A percentile compares a stretch with the other conserved stretches of the same genome.
These are phyloP conservation scores for Daedalea quercina DNA, from an alignment of 768 basidiomycete species.

Conservation along the genomic window DNA sequence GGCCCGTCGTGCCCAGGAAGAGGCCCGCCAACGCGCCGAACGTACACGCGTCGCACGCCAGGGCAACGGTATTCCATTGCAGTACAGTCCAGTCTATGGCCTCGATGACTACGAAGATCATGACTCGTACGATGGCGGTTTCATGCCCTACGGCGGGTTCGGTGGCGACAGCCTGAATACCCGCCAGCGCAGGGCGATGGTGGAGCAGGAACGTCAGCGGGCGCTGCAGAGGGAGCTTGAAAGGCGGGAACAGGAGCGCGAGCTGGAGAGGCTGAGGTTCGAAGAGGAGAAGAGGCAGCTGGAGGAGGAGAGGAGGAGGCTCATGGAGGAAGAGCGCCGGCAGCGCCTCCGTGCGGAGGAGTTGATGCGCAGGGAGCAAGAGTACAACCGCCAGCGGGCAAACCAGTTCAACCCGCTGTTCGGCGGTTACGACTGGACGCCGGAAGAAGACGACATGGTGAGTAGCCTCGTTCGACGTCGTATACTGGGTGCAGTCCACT, in stretches of 20 bases:
- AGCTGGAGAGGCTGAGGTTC: constrained; percentile 10
- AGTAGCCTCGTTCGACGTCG: not conserved
- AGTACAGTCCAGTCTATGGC: constrained; percentile 18
- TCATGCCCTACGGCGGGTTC: constrained; percentile 5
- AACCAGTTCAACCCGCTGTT: constrained; percentile 12
- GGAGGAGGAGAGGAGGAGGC: constrained; percentile 13
- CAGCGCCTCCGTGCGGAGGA: constrained; percentile 15
- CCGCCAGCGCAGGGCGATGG: constrained; percentile 2
- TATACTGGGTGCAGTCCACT: not conserved
- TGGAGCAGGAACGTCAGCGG: constrained; percentile 6
- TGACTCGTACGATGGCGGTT: constrained; percentile 6
- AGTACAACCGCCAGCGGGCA: constrained; percentile 7
- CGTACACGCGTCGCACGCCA: constrained; percentile 19
- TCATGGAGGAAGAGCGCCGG: constrained; percentile 15
- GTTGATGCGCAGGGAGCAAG: constrained; percentile 9
- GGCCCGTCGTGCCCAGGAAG: constrained; percentile 21
- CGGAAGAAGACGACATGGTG: constrained; percentile 9
- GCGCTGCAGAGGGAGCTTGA: not conserved
- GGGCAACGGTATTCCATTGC: constrained; percentile 13
- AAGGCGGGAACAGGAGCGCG: not conserved
- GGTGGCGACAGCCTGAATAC: constrained; percentile 3
- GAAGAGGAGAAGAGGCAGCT: constrained; percentile 17
- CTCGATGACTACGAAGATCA: constrained; percentile 11
- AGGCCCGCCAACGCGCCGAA: constrained; percentile 22
- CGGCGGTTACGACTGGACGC: constrained; percentile 9